Percentiles rank a stretch among this genome's conserved stretches.
phyloP scores from a whole-genome alignment of 768 basidiomycete genomes.

The Suillus variegatus region DNA sequence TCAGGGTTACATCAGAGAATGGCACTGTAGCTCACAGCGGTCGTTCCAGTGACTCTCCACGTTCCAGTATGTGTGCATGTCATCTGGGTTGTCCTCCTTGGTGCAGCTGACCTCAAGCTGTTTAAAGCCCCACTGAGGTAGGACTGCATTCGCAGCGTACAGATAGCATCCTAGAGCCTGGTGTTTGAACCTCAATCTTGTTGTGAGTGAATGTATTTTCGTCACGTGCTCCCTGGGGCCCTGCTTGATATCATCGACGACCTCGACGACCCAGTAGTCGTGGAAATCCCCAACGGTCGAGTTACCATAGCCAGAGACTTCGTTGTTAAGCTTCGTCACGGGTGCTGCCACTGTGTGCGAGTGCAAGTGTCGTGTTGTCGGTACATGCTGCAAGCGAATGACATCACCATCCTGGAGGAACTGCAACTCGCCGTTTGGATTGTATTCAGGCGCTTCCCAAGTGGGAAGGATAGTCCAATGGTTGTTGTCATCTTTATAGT shows the following conservation, averaged over 20 bases:
- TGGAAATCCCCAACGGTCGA: constrained; percentile 81
- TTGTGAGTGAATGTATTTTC: constrained; percentile 87
- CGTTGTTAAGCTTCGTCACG: constrained; percentile 83
- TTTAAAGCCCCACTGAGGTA: constrained; percentile 99
- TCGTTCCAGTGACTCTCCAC: constrained; percentile 98
- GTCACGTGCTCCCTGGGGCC: constrained; percentile 58
- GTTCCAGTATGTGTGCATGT: constrained; percentile 95
- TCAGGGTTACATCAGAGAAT: constrained; percentile 8
- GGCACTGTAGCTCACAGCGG: constrained; percentile 60
- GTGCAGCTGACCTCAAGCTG: constrained; percentile 96
- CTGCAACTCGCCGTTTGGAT: constrained; percentile 63
- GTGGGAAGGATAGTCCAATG: constrained; percentile 79
- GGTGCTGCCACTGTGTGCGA: constrained; percentile 90
- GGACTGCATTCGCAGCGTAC: constrained; percentile 79
- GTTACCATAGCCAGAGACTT: constrained; percentile 96
- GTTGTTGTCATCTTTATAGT: constrained; percentile 99
- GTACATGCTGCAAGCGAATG: constrained; percentile 76
- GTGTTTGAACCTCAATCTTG: constrained; percentile 84
- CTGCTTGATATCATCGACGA: constrained; percentile 85
- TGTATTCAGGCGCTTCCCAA: constrained; percentile 74
- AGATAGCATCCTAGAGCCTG: constrained; percentile 81
- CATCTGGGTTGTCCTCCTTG: constrained; percentile 78
- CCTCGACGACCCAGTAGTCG: constrained; percentile 92
- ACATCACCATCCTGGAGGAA: constrained; percentile 77
- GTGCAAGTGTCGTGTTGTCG: constrained; percentile 91